Evolutionary conservation across 345 rosid species (phyloP), one percentile per base, ranked within the genome.

Genomic region (Mercurialis annua): DNA sequence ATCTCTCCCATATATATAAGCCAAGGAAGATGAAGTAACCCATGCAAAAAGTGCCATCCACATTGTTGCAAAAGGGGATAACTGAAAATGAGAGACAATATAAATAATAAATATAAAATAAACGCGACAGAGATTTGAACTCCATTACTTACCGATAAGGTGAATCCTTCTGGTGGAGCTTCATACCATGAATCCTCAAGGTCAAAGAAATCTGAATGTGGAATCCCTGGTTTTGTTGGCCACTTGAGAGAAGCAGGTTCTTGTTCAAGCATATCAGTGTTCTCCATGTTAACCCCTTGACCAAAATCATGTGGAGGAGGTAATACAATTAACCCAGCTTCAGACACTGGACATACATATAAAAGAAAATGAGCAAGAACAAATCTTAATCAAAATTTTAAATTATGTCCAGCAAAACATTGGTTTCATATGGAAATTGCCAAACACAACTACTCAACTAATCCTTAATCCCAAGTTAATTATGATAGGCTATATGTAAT

Each of bases 1-100:
- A 64, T 94, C 99, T 78, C 81, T 83, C 52, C 96, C 92, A 62
- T 91, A 91, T 68, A 89, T 85, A 74, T 82, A 89, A 49, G 96
- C 97, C 80, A 94, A 77, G 30, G 92, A 86, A 67, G 96, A 89
- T 34, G 97, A 82, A n/a, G 96, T 86, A 69, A 85, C 78, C 99
- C 99, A 94, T 31, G 84, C 85, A 82, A 94, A 89, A 63, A 89
- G 86, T 27, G 86, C 76, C 80, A 86, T 81, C 96, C 97, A 94
- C 95, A 87, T 86, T 36, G 85, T 85, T 49, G 95, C 95, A 65
- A 94, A 94, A 65, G 88, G 81, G 24, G 95, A 94, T 66, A 94
- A 71, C 97, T 91, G 78, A 63, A 42, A 65, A 59, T 21, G 53
- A 26, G 27, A 10, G 29, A 0, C 23, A 51, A n/a, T 18, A 27